Percentiles rank a stretch among this genome's conserved stretches.
phyloP scores from a whole-genome alignment of 1,284 basidiomycete genomes.

The Ganoderma lingzhi region DNA sequence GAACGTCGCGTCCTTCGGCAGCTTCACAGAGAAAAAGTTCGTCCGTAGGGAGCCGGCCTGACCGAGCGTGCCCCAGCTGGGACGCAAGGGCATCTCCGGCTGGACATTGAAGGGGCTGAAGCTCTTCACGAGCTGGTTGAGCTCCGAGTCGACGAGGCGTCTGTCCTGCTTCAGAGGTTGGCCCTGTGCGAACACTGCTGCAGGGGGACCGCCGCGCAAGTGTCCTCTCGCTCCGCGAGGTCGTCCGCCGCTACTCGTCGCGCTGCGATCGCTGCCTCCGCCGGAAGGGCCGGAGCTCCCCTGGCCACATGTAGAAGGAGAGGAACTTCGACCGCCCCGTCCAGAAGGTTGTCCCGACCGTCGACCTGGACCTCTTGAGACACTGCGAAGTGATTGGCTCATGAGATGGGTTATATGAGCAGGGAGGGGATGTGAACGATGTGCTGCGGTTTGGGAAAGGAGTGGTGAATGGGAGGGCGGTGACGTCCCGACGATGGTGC shows the following conservation, averaged over 20 bases:
- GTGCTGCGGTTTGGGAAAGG: background rate
- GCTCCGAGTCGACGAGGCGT: conserved; percentile 45
- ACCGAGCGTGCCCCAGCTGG: conserved; percentile 71
- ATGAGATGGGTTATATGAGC: conserved; percentile 2
- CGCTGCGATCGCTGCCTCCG: background rate
- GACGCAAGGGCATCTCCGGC: conserved; percentile 64
- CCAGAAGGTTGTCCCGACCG: background rate
- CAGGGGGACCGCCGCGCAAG: conserved; percentile 18
- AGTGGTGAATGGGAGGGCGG: background rate
- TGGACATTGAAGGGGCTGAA: conserved; percentile 49
- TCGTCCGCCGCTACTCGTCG: background rate
- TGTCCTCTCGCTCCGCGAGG: conserved; percentile 23
- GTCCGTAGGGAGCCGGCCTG: conserved; percentile 60
- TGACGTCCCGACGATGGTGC: background rate
- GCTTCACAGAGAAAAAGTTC: conserved; percentile 70
- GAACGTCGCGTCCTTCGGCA: conserved; percentile 53
- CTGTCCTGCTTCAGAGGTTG: conserved; percentile 51
- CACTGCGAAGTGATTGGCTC: conserved; percentile 19
- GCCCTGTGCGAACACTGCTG: conserved; percentile 44
- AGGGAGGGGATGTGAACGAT: background rate
- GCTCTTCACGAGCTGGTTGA: conserved; percentile 52
- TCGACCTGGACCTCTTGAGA: conserved; percentile 21
- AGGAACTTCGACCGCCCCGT: conserved; percentile 18
- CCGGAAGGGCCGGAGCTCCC: conserved; percentile 26
- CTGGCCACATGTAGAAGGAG: conserved; percentile 24